These are phyloP conservation scores for Candida pini DNA, from an alignment of 805 yeast species.

Conservation along the genomic window DNA sequence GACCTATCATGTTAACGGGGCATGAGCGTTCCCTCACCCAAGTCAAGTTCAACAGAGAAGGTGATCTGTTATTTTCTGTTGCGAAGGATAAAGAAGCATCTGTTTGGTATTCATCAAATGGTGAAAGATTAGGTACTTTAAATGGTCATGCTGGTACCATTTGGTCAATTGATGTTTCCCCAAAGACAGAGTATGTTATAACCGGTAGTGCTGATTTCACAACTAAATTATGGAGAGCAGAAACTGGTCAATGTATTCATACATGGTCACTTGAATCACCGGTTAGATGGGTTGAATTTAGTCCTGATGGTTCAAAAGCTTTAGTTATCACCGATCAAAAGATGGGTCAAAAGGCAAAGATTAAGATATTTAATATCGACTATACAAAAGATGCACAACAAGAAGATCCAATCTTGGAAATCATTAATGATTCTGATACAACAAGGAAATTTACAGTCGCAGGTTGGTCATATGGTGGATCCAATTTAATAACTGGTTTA, in stretches of 20 bases:
- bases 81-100: conserved; percentile 88
- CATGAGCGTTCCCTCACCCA: conserved; percentile 98
- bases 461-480: conserved; percentile 76
- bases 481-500: conserved; percentile 78
- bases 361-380: conserved; percentile 60
- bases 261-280: conserved; percentile 77
- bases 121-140: conserved; percentile 93
- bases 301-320: conserved; percentile 62
- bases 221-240: conserved; percentile 77
- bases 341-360: conserved; percentile 82
- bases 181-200: conserved; percentile 57
- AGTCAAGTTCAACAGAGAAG: conserved; percentile 91
- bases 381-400: conserved; percentile 39
- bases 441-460: conserved; percentile 64
- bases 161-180: conserved; percentile 88
- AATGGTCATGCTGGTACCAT: conserved; percentile 89
- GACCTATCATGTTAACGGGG: conserved; percentile 76
- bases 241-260: conserved; percentile 68
- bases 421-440: conserved; percentile 48
- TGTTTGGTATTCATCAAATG: conserved; percentile 92
- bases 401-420: conserved; percentile 52
- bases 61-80: conserved; percentile 86
- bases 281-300: conserved; percentile 85
- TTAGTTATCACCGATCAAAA: conserved; percentile 84
- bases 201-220: conserved; percentile 92